Conservation (phyloP, 2,329 filamentous ascomycete genomes). For the Monilinia fructigena region DNA sequence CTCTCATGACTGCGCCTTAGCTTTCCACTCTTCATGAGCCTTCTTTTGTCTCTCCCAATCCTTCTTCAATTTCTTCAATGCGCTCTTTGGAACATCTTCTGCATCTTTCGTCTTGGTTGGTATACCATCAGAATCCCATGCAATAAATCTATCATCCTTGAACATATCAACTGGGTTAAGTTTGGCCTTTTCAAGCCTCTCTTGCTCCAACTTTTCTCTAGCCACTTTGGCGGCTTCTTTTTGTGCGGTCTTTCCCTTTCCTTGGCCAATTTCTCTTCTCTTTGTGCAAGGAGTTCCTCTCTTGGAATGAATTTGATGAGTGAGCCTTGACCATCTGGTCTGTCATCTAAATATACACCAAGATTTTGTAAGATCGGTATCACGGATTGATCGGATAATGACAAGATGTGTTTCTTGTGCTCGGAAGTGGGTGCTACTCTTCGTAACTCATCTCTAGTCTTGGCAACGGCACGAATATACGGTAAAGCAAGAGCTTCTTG, state of each 20-base stretch:
- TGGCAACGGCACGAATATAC: slow-evolving; percentile 51
- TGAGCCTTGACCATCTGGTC: slow-evolving; percentile 60
- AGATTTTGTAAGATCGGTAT: slow-evolving; percentile 78
- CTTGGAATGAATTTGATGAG: slow-evolving; percentile 67
- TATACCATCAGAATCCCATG: slow-evolving; percentile 80
- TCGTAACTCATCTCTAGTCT: slow-evolving; percentile 49
- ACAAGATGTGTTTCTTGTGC: slow-evolving; percentile 69
- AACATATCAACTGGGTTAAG: slow-evolving; percentile 56
- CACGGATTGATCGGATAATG: slow-evolving; percentile 78
- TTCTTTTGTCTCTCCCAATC: slow-evolving; percentile 91
- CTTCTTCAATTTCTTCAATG: slow-evolving; percentile 80
- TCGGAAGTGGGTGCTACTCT: slow-evolving; percentile 51
- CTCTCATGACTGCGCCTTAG: slow-evolving; percentile 20
- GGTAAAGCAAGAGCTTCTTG: slow-evolving; percentile 54
- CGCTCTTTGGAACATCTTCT: slow-evolving; percentile 76
- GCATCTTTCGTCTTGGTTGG: slow-evolving; percentile 76
- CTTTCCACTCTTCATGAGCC: slow-evolving; percentile 63
- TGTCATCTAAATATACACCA: slow-evolving; percentile 83
- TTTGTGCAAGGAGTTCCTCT: slow-evolving; percentile 55
- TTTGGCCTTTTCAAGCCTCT: slow-evolving; percentile 54
- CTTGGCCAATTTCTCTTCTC: slow-evolving; percentile 58
- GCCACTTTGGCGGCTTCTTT: slow-evolving; percentile 42
- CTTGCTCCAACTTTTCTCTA: slow-evolving; percentile 50
- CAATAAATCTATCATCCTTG: slow-evolving; percentile 62
- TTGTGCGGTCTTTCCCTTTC: slow-evolving; percentile 59